Conservation (phyloP, 2,329 filamentous ascomycete genomes). For the Chaetomium globosum region DNA sequence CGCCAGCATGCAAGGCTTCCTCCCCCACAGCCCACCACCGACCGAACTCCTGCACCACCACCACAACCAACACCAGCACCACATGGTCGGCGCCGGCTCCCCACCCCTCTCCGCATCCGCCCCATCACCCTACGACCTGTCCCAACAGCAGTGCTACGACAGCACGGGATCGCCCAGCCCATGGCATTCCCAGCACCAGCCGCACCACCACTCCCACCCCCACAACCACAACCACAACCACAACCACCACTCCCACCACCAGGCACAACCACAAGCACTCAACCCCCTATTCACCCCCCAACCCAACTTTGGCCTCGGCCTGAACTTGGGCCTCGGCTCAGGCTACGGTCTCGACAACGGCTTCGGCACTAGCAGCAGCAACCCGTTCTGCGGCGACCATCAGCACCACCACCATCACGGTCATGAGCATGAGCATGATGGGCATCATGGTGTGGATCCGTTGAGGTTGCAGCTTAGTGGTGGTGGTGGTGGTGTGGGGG, state of each 20-base stretch:
- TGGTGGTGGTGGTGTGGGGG: not conserved
- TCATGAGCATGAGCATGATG: slow-evolving; percentile 7
- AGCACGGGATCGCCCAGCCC: slow-evolving; percentile 33
- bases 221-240: slow-evolving; percentile 5
- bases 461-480: slow-evolving; percentile 9
- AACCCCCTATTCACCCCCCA: not conserved
- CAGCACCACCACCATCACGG: slow-evolving; percentile 15
- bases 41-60: slow-evolving; percentile 40
- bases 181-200: slow-evolving; percentile 27
- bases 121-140: slow-evolving; percentile 40
- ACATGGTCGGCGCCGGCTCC: slow-evolving; percentile 17
- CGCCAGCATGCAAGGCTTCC: slow-evolving; percentile 38
- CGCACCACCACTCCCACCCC: slow-evolving; percentile 1
- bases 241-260: slow-evolving; percentile 9
- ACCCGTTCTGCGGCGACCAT: slow-evolving; percentile 6
- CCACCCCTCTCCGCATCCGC: slow-evolving; percentile 40
- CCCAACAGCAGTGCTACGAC: slow-evolving; percentile 34
- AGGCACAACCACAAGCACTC: not conserved
- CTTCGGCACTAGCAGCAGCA: no score
- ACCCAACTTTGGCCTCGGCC: not conserved
- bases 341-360: not conserved
- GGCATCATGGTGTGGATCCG: slow-evolving; percentile 8
- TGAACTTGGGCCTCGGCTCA: not conserved
- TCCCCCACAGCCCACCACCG: slow-evolving; percentile 40
- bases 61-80: not conserved